A percentile compares a stretch with the other conserved stretches of the same genome.
Conservation (phyloP, 2,329 filamentous ascomycete species). For the Paracorniculantispora psalliotae region DNA sequence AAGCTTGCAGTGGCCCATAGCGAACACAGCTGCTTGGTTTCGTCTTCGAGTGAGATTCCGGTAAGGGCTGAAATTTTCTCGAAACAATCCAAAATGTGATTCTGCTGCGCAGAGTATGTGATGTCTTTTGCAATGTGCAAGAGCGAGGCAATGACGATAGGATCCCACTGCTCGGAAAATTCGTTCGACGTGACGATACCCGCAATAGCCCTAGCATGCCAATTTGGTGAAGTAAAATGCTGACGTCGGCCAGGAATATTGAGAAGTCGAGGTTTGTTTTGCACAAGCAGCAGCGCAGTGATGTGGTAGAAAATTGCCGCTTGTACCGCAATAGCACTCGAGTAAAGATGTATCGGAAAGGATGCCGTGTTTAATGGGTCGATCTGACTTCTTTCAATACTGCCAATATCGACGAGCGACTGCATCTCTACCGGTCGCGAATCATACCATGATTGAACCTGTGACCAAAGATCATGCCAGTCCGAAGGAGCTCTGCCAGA, state of each 20-base stretch:
- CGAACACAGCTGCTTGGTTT: conserved; percentile 11
- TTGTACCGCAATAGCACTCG: conserved; percentile 19
- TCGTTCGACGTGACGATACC: conserved; percentile 25
- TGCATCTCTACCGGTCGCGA: conserved; percentile 15
- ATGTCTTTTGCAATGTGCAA: conserved; percentile 23
- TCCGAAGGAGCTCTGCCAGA: not conserved
- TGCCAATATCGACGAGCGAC: conserved; percentile 18
- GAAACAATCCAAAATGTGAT: conserved; percentile 19
- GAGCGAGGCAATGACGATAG: conserved; percentile 24
- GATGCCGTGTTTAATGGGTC: conserved; percentile 16
- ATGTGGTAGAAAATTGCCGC: conserved; percentile 20
- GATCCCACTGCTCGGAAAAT: conserved; percentile 29
- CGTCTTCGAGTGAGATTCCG: conserved; percentile 17
- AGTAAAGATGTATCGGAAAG: conserved; percentile 20
- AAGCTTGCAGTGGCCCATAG: conserved; percentile 6
- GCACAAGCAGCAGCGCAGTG: conserved; percentile 19
- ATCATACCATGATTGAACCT: conserved; percentile 18
- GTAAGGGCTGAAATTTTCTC: conserved; percentile 14
- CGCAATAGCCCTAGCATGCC: conserved; percentile 28
- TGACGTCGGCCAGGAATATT: conserved; percentile 11
- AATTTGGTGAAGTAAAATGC: conserved; percentile 17
- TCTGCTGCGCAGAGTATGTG: conserved; percentile 25
- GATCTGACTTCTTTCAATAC: conserved; percentile 19
- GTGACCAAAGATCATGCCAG: conserved; percentile 17
- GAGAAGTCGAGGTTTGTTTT: conserved; percentile 19